Evolutionary conservation across 441 rosid genomes (phyloP), one percentile per base, ranked within the genome.

Genomic region (Gossypium davidsonii): DNA sequence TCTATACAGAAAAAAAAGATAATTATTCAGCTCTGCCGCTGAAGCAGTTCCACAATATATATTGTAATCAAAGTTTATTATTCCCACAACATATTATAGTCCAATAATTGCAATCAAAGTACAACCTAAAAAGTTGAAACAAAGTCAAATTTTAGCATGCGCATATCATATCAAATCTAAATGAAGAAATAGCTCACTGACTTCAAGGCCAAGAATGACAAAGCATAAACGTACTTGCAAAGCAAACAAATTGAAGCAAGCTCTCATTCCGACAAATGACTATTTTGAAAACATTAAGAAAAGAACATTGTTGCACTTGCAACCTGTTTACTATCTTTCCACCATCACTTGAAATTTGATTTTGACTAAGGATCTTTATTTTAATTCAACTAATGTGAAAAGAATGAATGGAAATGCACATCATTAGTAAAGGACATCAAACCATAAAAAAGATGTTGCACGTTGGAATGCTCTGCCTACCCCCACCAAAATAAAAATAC

Each of bases 301-400:
- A n/a, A 26, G 25, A 26, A 26, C 10, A 67, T 51, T 49, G 3
- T 67, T 8, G 42, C 58, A 26, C 31, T 48, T 49, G 21, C 39
- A 67, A 17, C 56, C 14, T 67, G 71, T 21, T 46, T 42, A 48
- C 39, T 48, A 21, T 15, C 39, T 67, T 48, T 67, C 58, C 42
- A 67, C 58, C 42, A 49, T n/a, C 58, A 67, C 52, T 48, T 49
- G 58, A 67, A 67, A 67, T 48, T 26, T 25, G 58, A 67, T 23
- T 67, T 67, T 3, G 20, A 25, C 1, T 4, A 15, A 26, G 44
- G 59, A 67, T n/a, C 55, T 48, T 48, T 51, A 48, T 49, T 67
- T 62, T 3, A 15, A 9, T 10, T 67, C 42, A 49, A 39, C 71
- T 15, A 4, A 8, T 26, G 23, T 28, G 25, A 34, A 49, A 67